Conservation (phyloP, 169 alveolate genomes). For the Amoebophrya sp. region DNA sequence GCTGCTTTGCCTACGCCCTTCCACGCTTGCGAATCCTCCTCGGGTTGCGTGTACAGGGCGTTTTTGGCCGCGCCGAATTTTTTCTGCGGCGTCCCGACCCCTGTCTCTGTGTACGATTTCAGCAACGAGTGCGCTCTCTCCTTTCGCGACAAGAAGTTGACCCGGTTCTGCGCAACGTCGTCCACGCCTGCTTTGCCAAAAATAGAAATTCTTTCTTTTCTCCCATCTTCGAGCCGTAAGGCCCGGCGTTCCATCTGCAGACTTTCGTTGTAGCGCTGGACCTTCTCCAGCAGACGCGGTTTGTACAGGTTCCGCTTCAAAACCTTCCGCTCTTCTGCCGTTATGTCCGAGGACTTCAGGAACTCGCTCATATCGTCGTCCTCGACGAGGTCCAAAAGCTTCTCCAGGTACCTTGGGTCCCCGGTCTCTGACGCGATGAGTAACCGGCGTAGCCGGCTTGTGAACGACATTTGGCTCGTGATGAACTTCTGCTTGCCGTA, state of each 20-base stretch:
- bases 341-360: not conserved
- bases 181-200: not conserved
- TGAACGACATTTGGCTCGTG: not conserved
- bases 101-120: no score
- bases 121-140: not conserved
- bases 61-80: no score
- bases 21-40: no score
- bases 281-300: not conserved
- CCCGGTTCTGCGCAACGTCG: not conserved
- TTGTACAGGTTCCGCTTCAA: not conserved
- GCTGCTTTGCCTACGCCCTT: no score
- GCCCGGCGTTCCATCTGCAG: not conserved
- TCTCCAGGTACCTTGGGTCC: not conserved
- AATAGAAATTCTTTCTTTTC: not conserved
- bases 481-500: not conserved
- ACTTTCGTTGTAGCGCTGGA: not conserved
- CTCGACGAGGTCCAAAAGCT: not conserved
- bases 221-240: no score
- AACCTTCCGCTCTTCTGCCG: not conserved
- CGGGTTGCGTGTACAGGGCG: no score
- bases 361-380: not conserved
- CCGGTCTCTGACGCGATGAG: not conserved
- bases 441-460: not conserved
- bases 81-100: no score
- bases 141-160: not conserved